Base-by-base conservation (phyloP, 192 early-diverging fungal species). In the Spizellomyces punctatus region DNA sequence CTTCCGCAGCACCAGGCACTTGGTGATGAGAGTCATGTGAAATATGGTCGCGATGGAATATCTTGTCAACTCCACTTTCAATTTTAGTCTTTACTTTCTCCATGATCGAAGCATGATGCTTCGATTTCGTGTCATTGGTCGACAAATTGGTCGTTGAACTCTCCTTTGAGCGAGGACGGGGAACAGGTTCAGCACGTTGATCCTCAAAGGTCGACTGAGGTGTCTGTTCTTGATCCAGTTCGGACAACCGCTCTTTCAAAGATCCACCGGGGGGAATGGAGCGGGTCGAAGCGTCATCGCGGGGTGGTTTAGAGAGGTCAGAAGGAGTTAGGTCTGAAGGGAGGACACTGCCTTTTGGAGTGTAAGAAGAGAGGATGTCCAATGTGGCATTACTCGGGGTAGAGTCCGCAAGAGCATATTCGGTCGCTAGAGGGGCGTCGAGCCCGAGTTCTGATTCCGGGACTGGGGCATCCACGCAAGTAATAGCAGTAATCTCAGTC, bases 221-320 rank as follows among this genome's bases (percentile, higher is more conserved):
- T n/a, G 50, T 0, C 14, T 12, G 12, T n/a, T 54, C 17, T 2
- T 54, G 14, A 4, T 54, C 50, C 14, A 54, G 50, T 54, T 54
- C 50, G 1, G 50, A 2, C 12, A 54, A 12, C 14, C 50, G 50
- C 14, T 54, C 50, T 4, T 54, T 54, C 2, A 54, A n/a, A 2
- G 50, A 54, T 54, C 17, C 50, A 19, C 14, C 4, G 1, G 50
- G 17, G 50, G 71, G 71, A 45, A 72, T 63, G 19, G 71, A 72
- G 10, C 71, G 71, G 71, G 71, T 64, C 8, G 71, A 72, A 8
- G 63, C 60, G 49, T n/a, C 8, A 58, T 72, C 71, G 10, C 49
- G 21, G 22, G 71, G 71, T 54, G 71, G 71, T 19, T 60, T 17
- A 16, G 61, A 50, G 0, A 72, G 60, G 6, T 72, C 71, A 0